Conservation (phyloP, 192 early-diverging fungal species). For the Geranomyces michiganensis region DNA sequence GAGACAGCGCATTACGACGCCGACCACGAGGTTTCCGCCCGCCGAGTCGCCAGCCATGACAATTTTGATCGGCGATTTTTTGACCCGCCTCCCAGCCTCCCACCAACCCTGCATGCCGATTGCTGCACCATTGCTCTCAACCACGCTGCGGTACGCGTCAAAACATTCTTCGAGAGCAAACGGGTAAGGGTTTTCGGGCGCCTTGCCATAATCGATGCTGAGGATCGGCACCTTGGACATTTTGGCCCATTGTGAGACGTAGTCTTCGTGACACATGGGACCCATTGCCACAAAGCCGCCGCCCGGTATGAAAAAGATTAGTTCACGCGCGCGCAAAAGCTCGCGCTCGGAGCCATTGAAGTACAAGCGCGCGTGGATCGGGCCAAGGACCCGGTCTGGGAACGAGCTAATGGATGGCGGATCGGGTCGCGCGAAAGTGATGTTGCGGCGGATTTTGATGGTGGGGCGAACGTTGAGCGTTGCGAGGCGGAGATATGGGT, state of each 20-base stretch:
- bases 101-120: conserved; percentile 74
- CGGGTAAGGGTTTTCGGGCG: conserved; percentile 95
- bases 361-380: conserved; percentile 49
- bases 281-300: conserved; percentile 94
- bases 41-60: conserved; percentile 90
- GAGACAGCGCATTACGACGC: conserved; percentile 78
- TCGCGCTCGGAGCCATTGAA: conserved; percentile 45
- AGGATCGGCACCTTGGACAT: conserved; percentile 72
- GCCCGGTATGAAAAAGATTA: conserved; percentile 58
- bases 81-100: conserved; percentile 22
- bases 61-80: conserved; percentile 66
- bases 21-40: conserved; percentile 88
- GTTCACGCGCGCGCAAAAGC: conserved; percentile 20
- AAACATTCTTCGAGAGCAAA: conserved; percentile 88
- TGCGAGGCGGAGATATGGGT: conserved; percentile 64
- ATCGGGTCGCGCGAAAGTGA: conserved; percentile 41
- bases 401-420: conserved; percentile 50
- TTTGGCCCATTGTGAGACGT: conserved; percentile 79
- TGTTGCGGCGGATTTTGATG: conserved; percentile 46
- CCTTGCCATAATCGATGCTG: conserved; percentile 90
- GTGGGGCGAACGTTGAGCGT: conserved; percentile 49
- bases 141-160: conserved; percentile 77
- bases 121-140: conserved; percentile 73
- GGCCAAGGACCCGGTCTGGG: conserved; percentile 27
- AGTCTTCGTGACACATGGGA: conserved; percentile 85